Evolutionary conservation across 2,329 filamentous ascomycete genomes (phyloP), one percentile per base, ranked within the genome.

Genomic region (Xylariaceae sp.): DNA sequence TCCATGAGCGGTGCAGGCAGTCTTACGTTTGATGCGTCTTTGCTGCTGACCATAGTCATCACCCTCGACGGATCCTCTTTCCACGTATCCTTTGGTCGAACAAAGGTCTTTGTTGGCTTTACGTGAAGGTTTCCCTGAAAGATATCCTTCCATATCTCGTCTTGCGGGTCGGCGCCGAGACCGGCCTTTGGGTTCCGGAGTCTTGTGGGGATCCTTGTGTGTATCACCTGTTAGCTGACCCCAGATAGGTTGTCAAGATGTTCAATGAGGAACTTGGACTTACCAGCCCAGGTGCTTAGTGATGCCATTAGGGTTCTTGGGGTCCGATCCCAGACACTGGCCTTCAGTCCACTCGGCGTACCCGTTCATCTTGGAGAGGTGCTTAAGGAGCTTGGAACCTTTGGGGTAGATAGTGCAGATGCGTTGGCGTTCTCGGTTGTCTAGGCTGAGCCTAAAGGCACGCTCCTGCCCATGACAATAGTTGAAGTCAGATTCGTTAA

Each of bases 401-500:
- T 31, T 14, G 1, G 34, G 43, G 9, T 43, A 46, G 4, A 46
- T 43, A 3, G 31, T 9, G 11, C 21, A 17, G 2, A 28, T 28
- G 7, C 34, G 30, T 9, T 46, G 40, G 5, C 30, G 27, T n/a
- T 21, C 13, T 1, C 43, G 40, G 21, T 46, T 43, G 18, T 38
- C 9, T 2, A 46, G 24, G 28, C 21, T 13, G 2, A 34, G 2
- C 3, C 2, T 11, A 3, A 42, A 15, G 9, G 31, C 40, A 4
- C 15, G 17, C 12, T 18, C 21, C 23, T 37, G 27, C 4, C 3
- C 11, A 9, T 38, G 19, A 6, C 5, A n/a, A 1, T 31, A 8
- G 16, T 46, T 43, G 13, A 46, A 46, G 18, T 46, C 40, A 11
- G 21, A 17, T 3, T 38, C 26, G 11, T 46, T 46, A 26, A 46